Base-by-base conservation (phyloP, 2,329 filamentous ascomycete genomes). In the Cercospora zeae-maydis region DNA sequence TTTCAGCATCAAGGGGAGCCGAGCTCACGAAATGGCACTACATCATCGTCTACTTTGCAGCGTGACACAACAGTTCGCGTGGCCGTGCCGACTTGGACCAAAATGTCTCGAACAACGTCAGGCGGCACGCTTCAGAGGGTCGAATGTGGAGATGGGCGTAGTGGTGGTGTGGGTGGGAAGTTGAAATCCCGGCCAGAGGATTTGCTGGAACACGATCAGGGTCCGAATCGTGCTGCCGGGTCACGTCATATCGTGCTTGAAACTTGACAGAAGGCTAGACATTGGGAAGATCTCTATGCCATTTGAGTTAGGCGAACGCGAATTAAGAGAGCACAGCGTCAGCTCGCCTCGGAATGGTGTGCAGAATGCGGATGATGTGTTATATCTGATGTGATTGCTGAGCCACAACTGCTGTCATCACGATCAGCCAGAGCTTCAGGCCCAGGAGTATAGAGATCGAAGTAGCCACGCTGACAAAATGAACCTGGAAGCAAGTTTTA, bases 101-200 rank as follows among this genome's bases (percentile, higher is more conserved):
- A 19, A 16, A 30, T 16, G 14, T 27, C 30, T 49, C 16, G 9
- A 31, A 51, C 56, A 39, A 58, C 56, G 56, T 58, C 56, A 58
- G 34, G 2, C 42, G 4, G 13, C 31, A 36, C 39, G 45, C 21
- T 31, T 30, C 57, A 24, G n/a, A 14, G 16, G 24, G 9, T 30
- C 19, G 6, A 59, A 33, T 33, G 57, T 59, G 42, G 57, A 52
- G 45, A 58, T 14, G 5, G 7, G 39, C 21, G 9, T 59, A 19
- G 42, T 34, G 24, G 47, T 52, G 57, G 19, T 53, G 31, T 31
- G 57, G 34, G 13, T 13, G 30, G 6, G 57, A 59, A 59, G 16
- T 59, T 52, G 57, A 45, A 51, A 59, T 59, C 57, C 57, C 39
- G 57, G 57, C 30, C 45, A 59, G 52, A 52, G 42, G 33, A 59